Evolutionary conservation across 306 rosid species (phyloP), one percentile per base, ranked within the genome.

Genomic region (Vachellia collinsii): DNA sequence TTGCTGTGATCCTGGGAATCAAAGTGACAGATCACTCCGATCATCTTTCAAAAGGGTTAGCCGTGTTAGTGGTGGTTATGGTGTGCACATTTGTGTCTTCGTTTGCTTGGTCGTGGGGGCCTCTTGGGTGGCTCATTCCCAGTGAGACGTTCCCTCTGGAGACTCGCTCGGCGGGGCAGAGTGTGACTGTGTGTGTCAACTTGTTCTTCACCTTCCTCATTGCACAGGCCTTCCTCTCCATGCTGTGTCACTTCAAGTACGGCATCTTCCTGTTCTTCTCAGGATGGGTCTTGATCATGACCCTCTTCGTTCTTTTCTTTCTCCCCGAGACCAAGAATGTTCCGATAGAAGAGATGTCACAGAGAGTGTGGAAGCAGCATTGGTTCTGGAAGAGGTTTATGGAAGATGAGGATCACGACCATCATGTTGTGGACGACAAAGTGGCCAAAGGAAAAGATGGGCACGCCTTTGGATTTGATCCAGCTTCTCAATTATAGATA

Each of bases 41-140:
- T 0, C 12, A 86, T 8, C 97, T 95, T 8, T 59, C 78, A 3
- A 87, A 78, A 44, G 88, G 88, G 0, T 81, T 10, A 1, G 98
- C 87, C 1, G 13, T 93, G 10, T 2, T 95, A 0, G 96, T 95
- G 11, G 99, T 95, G 14, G 73, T 95, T 1, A 0, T 95, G 94
- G 82, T 95, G 0, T 95, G 99, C 83, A 89, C 89, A 7, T 95
- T 86, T 3, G 99, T 95, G 23, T 85, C 99, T 0, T 47, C 97
- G 0, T 95, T 95, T n/a, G 99, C 99, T 0, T 95, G 99, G 99
- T 95, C 99, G 0, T 91, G 98, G 97, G 99, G 98, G 0, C 99
- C 99, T 3, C 88, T 95, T 0, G 99, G 97, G 0, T 95, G 99
- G 98, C 80, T 95, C 8, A 91, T 95, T 2, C 98, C 99, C 0